These are phyloP conservation scores for Trametes coccinea DNA, from an alignment of 768 basidiomycete species.

Conservation along the genomic window DNA sequence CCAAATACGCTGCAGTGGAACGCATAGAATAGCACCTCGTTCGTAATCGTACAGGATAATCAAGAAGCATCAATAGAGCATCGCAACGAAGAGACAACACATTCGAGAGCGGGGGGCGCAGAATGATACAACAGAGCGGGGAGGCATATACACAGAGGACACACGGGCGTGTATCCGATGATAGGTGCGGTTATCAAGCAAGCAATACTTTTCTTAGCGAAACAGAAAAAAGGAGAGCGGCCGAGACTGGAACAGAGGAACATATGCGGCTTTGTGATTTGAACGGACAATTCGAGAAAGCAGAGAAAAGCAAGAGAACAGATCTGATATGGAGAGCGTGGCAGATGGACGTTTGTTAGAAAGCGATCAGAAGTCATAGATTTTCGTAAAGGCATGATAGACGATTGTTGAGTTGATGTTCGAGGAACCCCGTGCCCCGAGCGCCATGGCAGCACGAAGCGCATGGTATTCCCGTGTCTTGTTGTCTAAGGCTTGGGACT, in stretches of 20 bases:
- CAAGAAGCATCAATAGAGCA: not conserved
- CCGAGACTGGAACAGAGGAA: not conserved
- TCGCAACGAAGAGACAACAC: not conserved
- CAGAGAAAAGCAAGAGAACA: not conserved
- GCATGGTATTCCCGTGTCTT: not conserved
- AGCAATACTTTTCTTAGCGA: not conserved
- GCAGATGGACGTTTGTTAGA: conserved; percentile 2
- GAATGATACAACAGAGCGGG: not conserved
- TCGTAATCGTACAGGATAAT: conserved; percentile 14
- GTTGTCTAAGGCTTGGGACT: not conserved
- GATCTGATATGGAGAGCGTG: not conserved
- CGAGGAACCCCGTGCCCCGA: not conserved
- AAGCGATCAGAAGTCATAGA: too few relatives aligned
- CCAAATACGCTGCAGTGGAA: not conserved
- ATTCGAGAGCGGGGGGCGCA: not conserved
- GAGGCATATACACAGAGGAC: not conserved
- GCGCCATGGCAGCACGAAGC: not conserved
- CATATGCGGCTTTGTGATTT: not conserved
- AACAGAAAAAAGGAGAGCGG: not conserved
- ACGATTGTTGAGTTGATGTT: not conserved
- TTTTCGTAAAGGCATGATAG: not conserved
- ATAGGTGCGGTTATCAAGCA: not conserved
- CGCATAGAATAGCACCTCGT: not conserved
- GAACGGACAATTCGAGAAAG: not conserved
- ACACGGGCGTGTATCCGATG: not conserved